phyloP scores from a whole-genome alignment of 2,329 filamentous ascomycete species.

The Ceratocystis diversiconidia region DNA sequence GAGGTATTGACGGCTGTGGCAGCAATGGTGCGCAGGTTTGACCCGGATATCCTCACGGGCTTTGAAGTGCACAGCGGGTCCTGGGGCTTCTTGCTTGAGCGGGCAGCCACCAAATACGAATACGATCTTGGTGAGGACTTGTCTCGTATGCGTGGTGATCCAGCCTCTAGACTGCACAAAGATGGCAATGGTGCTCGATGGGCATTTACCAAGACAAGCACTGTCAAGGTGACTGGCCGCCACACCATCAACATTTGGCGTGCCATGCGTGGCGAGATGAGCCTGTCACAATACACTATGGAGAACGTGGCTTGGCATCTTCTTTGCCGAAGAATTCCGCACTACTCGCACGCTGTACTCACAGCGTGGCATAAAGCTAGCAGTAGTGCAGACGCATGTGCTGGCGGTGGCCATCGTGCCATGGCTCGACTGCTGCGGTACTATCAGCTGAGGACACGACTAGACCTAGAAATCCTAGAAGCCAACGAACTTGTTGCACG shows the following conservation, averaged over 20 bases:
- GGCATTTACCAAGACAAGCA: slow-evolving; percentile 89
- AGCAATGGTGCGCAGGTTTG: slow-evolving; percentile 66
- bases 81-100: slow-evolving; percentile 92
- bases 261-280: slow-evolving; percentile 86
- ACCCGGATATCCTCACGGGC: slow-evolving; percentile 86
- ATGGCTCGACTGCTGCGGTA: slow-evolving; percentile 64
- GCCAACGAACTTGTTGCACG: slow-evolving; percentile 76
- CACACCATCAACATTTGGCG: slow-evolving; percentile 97
- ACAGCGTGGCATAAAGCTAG: slow-evolving; percentile 56
- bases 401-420: slow-evolving; percentile 3
- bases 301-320: slow-evolving; percentile 91
- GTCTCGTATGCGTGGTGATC: slow-evolving; percentile 7
- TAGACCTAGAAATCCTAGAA: slow-evolving; percentile 84
- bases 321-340: slow-evolving; percentile 72
- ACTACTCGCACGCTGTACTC: slow-evolving; percentile 66
- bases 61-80: slow-evolving; percentile 89
- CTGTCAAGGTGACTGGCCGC: slow-evolving; percentile 79
- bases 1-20: slow-evolving; percentile 76
- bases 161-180: slow-evolving; percentile 53
- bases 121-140: slow-evolving; percentile 85
- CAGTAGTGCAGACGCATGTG: neutral
- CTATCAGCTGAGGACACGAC: slow-evolving; percentile 57
- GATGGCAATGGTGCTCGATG: slow-evolving; percentile 75
- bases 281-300: slow-evolving; percentile 85
- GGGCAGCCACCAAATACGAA: slow-evolving; percentile 72